A percentile compares a stretch with the other conserved stretches of the same genome.
phyloP scores from a whole-genome alignment of 2,329 filamentous ascomycete species.

The Fusarium ramigenum region DNA sequence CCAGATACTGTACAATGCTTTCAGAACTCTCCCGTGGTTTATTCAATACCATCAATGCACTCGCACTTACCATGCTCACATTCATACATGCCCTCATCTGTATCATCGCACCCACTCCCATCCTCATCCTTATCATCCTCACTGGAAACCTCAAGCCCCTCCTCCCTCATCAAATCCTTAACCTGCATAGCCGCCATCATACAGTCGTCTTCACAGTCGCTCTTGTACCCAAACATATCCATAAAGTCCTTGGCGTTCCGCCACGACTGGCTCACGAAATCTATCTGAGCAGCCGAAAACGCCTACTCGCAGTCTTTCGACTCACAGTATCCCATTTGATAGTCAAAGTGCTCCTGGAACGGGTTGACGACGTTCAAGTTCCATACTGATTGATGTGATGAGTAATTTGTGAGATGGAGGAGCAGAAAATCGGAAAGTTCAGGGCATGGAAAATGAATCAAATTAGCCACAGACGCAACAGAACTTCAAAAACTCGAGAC shows the following conservation, averaged over 20 bases:
- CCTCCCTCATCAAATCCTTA: fast-evolving
- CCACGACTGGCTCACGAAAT: too few species aligned
- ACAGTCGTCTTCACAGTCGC: too few species aligned
- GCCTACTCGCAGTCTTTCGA: too few species aligned
- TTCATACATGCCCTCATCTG: neutral
- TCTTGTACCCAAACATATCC: too few species aligned
- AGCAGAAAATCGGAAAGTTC: neutral
- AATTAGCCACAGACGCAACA: neutral
- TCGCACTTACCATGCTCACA: neutral
- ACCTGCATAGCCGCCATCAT: neutral
- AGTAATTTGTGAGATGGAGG: neutral
- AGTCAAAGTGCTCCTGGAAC: too few species aligned
- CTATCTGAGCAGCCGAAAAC: too few species aligned
- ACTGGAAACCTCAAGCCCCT: too few species aligned
- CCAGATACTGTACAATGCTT: neutral
- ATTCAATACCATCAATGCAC: neutral
- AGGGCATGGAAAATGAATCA: fast-evolving
- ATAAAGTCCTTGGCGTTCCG: too few species aligned
- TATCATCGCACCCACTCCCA: neutral
- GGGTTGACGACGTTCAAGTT: too few species aligned
- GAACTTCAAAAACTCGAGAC: neutral
- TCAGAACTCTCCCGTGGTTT: fast-evolving
- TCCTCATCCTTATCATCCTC: fast-evolving
- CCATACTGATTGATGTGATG: neutral
- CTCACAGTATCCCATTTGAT: too few species aligned